These are phyloP conservation scores for Coriaria nepalensis DNA, from an alignment of 306 rosid species.

Conservation along the genomic window DNA sequence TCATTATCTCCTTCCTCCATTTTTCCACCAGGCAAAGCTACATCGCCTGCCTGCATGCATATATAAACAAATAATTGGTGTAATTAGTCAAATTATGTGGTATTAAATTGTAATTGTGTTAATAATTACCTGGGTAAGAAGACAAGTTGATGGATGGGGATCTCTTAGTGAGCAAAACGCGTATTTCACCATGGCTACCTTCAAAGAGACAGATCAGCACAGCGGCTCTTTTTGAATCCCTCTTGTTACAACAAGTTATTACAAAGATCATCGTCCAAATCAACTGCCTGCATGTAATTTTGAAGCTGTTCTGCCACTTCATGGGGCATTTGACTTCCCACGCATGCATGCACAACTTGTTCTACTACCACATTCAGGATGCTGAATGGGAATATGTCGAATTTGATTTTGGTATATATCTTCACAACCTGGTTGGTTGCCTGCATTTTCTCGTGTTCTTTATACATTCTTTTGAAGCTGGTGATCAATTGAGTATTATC, in stretches of 20 bases:
- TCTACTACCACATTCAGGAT: too few relatives aligned
- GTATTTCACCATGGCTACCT: constrained; percentile 20
- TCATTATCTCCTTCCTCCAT: constrained; percentile 20
- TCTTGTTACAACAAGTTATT: background rate
- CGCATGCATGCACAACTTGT: background rate
- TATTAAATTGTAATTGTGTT: background rate
- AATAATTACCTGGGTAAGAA: constrained; percentile 19
- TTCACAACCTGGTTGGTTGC: too few relatives aligned
- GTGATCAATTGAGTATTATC: too few relatives aligned
- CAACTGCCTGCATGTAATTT: background rate
- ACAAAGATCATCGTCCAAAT: background rate
- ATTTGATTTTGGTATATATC: too few relatives aligned
- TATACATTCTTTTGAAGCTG: too few relatives aligned
- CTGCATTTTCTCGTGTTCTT: too few relatives aligned
- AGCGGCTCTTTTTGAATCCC: constrained; percentile 24
- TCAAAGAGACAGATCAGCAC: constrained; percentile 29
- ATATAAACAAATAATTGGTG: too few relatives aligned
- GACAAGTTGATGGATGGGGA: constrained; percentile 21
- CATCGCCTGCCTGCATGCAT: constrained; percentile 19
- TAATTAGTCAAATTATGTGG: background rate
- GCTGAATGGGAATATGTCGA: too few relatives aligned
- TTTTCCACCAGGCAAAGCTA: constrained; percentile 32
- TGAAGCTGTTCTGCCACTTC: constrained; percentile 17
- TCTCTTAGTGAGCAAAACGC: constrained; percentile 28
- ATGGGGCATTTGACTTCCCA: constrained; percentile 17